Percentiles rank a stretch among this genome's conserved stretches.
Conservation (phyloP, 1,284 basidiomycete species). For the Boletellus deceptivus region DNA sequence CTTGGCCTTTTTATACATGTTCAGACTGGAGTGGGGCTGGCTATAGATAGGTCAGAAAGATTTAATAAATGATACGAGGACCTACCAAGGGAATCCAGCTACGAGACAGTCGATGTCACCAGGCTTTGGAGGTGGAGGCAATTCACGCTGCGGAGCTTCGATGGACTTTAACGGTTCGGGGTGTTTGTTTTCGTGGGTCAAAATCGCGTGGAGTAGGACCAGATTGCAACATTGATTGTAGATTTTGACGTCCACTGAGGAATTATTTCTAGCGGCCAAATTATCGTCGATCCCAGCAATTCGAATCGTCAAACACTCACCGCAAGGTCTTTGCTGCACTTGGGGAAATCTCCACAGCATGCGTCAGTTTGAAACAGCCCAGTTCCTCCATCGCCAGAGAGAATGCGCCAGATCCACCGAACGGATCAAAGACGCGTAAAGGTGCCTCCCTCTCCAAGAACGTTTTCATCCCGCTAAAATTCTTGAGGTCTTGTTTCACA, state of each 20-base stretch:
- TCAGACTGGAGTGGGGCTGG: slow-evolving; percentile 55
- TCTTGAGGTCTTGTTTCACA: slow-evolving; percentile 34
- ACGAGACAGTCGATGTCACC: slow-evolving; percentile 59
- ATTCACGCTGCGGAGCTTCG: slow-evolving; percentile 26
- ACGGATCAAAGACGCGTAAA: slow-evolving; percentile 58
- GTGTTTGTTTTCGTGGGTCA: slow-evolving; percentile 40
- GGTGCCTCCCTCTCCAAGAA: slow-evolving; percentile 31
- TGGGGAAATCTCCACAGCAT: slow-evolving; percentile 66
- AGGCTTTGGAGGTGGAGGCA: slow-evolving; percentile 46
- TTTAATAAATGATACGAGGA: background rate
- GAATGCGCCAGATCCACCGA: slow-evolving; percentile 66
- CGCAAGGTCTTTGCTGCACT: slow-evolving; percentile 64
- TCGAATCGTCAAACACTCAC: slow-evolving; percentile 37
- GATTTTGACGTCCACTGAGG: slow-evolving; percentile 44
- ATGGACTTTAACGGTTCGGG: slow-evolving; percentile 40
- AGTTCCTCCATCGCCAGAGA: slow-evolving; percentile 52
- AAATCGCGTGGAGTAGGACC: slow-evolving; percentile 54
- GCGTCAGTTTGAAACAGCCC: slow-evolving; percentile 53
- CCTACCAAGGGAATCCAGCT: slow-evolving; percentile 73
- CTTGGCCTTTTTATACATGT: slow-evolving; percentile 52
- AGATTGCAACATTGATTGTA: slow-evolving; percentile 63
- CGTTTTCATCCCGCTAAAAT: slow-evolving; percentile 33
- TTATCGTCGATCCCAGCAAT: slow-evolving; percentile 2
- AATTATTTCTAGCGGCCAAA: slow-evolving; percentile 37
- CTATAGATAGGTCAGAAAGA: slow-evolving; percentile 30